These are phyloP conservation scores for Balakata baccata DNA, from an alignment of 345 rosid genomes.

Conservation along the genomic window DNA sequence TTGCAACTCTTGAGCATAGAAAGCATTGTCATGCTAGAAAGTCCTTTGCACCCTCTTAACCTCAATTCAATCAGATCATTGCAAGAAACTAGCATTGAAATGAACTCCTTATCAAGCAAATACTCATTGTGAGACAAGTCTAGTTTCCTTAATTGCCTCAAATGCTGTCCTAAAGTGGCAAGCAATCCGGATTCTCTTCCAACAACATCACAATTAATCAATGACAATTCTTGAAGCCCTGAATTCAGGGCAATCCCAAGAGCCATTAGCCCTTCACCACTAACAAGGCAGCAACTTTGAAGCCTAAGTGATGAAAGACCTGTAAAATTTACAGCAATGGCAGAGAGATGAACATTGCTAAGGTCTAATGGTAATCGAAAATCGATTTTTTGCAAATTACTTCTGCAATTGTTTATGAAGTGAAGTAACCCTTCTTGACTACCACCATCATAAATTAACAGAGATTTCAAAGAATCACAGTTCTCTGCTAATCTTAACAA, in stretches of 20 bases:
- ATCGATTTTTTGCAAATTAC: conserved; percentile 53
- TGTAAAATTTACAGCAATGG: conserved; percentile 48
- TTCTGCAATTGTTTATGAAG: conserved; percentile 53
- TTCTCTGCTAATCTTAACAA: conserved; percentile 55
- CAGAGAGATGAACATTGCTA: conserved; percentile 60
- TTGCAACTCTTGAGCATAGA: conserved; percentile 53
- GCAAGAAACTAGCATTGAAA: conserved; percentile 72
- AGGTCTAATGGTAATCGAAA: conserved; percentile 84
- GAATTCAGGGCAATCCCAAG: conserved; percentile 49
- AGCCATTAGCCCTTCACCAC: conserved; percentile 66
- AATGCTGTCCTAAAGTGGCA: conserved; percentile 68
- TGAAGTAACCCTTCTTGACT: conserved; percentile 63
- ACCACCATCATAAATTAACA: conserved; percentile 78
- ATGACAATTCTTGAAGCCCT: conserved; percentile 56
- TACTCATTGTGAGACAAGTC: conserved; percentile 63
- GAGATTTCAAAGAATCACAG: conserved; percentile 53
- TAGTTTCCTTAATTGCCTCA: conserved; percentile 52
- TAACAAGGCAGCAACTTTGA: conserved; percentile 71
- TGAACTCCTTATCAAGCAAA: conserved; percentile 64
- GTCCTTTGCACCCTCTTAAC: conserved; percentile 61
- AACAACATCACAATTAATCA: conserved; percentile 68
- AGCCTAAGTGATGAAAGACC: conserved; percentile 51
- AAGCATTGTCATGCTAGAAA: conserved; percentile 40
- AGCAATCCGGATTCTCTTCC: conserved; percentile 73
- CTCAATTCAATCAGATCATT: conserved; percentile 46